Percentiles rank a stretch among this genome's conserved stretches.
Conservation (phyloP, 1,139 yeast species). For the Scheffersomyces lignicola region DNA sequence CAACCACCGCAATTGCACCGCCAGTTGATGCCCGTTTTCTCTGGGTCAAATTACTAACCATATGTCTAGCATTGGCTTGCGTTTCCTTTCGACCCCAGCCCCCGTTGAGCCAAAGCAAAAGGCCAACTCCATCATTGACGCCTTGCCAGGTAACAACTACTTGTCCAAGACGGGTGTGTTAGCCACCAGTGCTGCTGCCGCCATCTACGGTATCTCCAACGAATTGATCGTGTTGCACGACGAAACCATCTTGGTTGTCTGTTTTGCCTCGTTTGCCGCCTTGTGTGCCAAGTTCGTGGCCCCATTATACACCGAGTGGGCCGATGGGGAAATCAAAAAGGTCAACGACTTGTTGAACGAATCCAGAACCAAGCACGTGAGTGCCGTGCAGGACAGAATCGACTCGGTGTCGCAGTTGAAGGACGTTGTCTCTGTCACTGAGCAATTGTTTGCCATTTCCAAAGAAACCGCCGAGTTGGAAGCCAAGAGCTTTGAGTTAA, state of each 20-base stretch:
- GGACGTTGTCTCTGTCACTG: conserved; percentile 90
- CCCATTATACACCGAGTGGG: conserved; percentile 94
- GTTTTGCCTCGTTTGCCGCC: conserved; percentile 75
- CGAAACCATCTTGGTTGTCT: conserved; percentile 81
- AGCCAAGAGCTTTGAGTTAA: conserved; percentile 88
- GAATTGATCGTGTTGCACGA: conserved; percentile 92
- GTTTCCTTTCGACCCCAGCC: conserved; percentile 54
- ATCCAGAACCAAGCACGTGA: conserved; percentile 87
- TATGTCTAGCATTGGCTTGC: conserved; percentile 52
- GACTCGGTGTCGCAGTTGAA: conserved; percentile 82
- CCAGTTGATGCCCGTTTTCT: conserved; percentile 4
- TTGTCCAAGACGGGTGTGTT: conserved; percentile 92
- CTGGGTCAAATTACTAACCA: no score
- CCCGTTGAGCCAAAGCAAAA: conserved; percentile 85
- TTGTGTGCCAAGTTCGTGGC: conserved; percentile 86
- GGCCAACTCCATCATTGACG: conserved; percentile 86
- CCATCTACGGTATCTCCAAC: conserved; percentile 90
- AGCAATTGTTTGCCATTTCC: conserved; percentile 87
- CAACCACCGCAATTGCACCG: background rate
- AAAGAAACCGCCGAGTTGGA: conserved; percentile 96
- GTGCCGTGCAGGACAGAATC: conserved; percentile 92
- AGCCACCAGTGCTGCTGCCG: conserved; percentile 94
- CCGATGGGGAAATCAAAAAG: conserved; percentile 84
- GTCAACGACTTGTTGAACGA: conserved; percentile 80
- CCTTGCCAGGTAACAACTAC: conserved; percentile 88